phyloP scores from a whole-genome alignment of 2,329 filamentous ascomycete species.

The Ceratocystis variospora region DNA sequence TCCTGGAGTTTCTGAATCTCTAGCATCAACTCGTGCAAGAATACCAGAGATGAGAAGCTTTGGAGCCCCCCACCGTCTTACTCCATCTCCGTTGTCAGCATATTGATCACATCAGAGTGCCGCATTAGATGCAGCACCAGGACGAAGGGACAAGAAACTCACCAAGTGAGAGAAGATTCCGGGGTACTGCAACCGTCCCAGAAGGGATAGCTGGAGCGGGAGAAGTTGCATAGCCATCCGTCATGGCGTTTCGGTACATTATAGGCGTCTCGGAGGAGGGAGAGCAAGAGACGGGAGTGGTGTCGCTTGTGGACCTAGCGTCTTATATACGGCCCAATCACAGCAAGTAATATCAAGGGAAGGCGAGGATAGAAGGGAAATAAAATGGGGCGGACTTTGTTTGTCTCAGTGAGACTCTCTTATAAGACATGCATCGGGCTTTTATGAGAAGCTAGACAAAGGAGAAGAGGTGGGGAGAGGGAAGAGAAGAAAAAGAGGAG shows the following conservation, averaged over 20 bases:
- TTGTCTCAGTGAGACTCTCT: slow-evolving; percentile 8
- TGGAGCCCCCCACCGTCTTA: background rate
- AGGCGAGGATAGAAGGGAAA: background rate
- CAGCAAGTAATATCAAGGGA: background rate
- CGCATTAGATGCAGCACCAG: background rate
- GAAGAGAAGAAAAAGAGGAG: background rate
- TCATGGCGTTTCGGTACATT: background rate
- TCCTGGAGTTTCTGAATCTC: background rate
- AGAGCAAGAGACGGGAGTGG: background rate
- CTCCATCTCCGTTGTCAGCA: background rate
- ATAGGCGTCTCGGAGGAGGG: background rate
- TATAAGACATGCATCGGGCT: slow-evolving; percentile 5
- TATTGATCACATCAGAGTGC: background rate
- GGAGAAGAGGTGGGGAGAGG: background rate
- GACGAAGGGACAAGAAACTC: background rate
- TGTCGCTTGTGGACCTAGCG: background rate
- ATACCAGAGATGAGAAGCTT: background rate
- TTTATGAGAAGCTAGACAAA: background rate
- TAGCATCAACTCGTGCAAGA: background rate
- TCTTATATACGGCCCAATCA: slow-evolving; percentile 1
- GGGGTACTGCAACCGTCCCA: background rate
- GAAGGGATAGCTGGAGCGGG: background rate
- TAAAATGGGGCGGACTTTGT: background rate
- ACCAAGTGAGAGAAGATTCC: background rate
- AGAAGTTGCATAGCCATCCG: background rate